Evolutionary conservation across 2,329 filamentous ascomycete genomes (phyloP), one percentile per base, ranked within the genome.

Genomic region (Colletotrichum tabaci): DNA sequence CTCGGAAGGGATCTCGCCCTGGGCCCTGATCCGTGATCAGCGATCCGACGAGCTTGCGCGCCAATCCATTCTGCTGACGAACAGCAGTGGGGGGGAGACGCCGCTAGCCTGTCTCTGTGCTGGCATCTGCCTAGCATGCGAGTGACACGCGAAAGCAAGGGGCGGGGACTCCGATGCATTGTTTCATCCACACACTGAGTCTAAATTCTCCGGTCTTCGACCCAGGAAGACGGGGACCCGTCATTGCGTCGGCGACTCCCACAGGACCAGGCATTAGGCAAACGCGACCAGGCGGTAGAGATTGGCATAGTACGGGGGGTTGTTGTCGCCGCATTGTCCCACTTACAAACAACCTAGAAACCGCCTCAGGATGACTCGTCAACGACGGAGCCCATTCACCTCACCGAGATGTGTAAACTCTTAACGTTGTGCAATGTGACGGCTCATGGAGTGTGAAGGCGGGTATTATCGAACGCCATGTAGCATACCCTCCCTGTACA

Each of bases 131-230:
- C 70, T 61, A 38, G 70, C 66, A 66, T 10, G 21, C n/a, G 38
- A 42, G 23, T 55, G 65, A 62, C 65, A 63, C 30, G 68, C 40
- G 58, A 71, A 30, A 63, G 68, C 58, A 52, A 71, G 68, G 64
- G 68, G 66, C 65, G 68, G 68, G 67, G 65, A 68, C 62, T 55
- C 68, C 68, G 65, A 68, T 71, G 68, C 65, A 68, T 63, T 67
- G 65, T 68, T 71, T 71, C 65, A 71, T 60, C 65, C 58, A 53
- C 38, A 46, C 26, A 21, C 46, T 42, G 68, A 71, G 65, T 71
- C 66, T 71, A 71, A 71, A 62, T 62, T 60, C 68, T 58, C 46
- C 58, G 52, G 61, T 46, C 55, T 71, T 64, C 58, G 68, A 66
- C n/a, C 46, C 58, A 52, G 40, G 53, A 60, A 53, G 46, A 23